Evolutionary conservation across 2,329 filamentous ascomycete genomes (phyloP), one percentile per base, ranked within the genome.

Genomic region (Lomentospora prolificans): DNA sequence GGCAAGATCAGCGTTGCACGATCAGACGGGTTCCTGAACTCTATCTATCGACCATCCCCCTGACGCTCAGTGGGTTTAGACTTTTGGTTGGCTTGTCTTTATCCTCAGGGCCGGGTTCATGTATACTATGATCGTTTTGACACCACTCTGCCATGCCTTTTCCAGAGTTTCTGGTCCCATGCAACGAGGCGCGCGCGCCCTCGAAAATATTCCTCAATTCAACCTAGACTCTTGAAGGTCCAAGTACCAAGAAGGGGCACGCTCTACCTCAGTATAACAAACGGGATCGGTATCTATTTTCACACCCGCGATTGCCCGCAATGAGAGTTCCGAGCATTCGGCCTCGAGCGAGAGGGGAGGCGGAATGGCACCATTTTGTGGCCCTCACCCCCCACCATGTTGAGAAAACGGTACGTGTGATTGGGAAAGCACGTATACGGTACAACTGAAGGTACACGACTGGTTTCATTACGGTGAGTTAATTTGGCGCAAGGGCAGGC

Each of bases 11-110:
- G 19, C 44, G 44, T 22, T 48, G 44, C 44, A n/a, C 5, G 44
- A 48, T 48, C 44, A 48, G 44, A 3, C 44, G 44, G 44, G 44
- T 48, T 48, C 44, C 44, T 48, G 44, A 48, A 48, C 44, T 48
- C 9, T 48, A 48, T 22, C 17, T 22, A 48, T 25, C 22, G 17
- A 27, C 12, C 10, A 9, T 22, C 19, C 41, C 44, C 44, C 44
- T 48, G 17, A 19, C 10, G 44, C 22, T 17, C n/a, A 41, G n/a
- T 41, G n/a, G n/a, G n/a, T 41, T 41, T 41, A 27, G 44, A 22
- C 44, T 48, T 48, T 27, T n/a, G 44, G 36, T 3, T 7, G 36
- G n/a, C 9, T 3, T 41, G 36, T 41, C n/a, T 19, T 6, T 19
- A 17, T 3, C 19, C 36, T 17, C 3, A 7, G 19, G 3, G 36